A percentile compares a stretch with the other conserved stretches of the same genome.
These are phyloP conservation scores for Alnus glutinosa DNA, from an alignment of 306 rosid genomes.

Conservation along the genomic window DNA sequence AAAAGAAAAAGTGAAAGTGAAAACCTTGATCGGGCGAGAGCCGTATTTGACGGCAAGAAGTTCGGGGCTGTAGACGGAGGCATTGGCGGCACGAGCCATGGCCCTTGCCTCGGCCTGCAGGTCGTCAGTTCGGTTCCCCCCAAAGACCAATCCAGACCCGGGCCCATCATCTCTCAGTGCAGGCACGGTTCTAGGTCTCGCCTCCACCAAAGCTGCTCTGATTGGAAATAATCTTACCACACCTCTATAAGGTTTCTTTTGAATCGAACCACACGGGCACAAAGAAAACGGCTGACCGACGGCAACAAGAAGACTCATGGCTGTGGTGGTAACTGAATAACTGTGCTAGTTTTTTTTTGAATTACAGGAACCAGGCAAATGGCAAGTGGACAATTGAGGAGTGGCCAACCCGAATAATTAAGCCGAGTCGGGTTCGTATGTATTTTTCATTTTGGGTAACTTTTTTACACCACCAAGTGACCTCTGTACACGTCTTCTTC, in stretches of 20 bases:
- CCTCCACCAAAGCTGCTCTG: conserved; percentile 54
- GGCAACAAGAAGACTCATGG: conserved; percentile 18
- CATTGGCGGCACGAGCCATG: conserved; percentile 62
- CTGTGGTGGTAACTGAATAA: background rate
- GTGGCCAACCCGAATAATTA: background rate
- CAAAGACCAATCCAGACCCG: conserved; percentile 23
- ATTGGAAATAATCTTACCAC: background rate
- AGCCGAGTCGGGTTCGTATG: background rate
- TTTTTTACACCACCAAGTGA: background rate
- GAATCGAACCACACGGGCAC: conserved; percentile 2
- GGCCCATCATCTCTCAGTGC: conserved; percentile 28
- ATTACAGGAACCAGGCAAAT: background rate
- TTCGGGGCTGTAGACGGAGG: conserved; percentile 64
- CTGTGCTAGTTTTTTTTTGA: background rate
- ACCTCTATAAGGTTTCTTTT: background rate
- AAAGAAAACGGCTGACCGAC: conserved; percentile 6
- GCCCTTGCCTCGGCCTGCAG: conserved; percentile 79
- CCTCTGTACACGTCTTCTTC: background rate
- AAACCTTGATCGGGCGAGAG: conserved; percentile 68
- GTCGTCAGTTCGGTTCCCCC: conserved; percentile 55
- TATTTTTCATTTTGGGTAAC: background rate
- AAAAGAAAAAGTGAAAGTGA: background rate
- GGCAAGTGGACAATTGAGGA: background rate
- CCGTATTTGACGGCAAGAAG: conserved; percentile 56
- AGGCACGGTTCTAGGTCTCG: conserved; percentile 36